Percentiles rank a stretch among this genome's conserved stretches.
Conservation (phyloP, 169 alveolate species). For the Cryptosporidium sp. region DNA sequence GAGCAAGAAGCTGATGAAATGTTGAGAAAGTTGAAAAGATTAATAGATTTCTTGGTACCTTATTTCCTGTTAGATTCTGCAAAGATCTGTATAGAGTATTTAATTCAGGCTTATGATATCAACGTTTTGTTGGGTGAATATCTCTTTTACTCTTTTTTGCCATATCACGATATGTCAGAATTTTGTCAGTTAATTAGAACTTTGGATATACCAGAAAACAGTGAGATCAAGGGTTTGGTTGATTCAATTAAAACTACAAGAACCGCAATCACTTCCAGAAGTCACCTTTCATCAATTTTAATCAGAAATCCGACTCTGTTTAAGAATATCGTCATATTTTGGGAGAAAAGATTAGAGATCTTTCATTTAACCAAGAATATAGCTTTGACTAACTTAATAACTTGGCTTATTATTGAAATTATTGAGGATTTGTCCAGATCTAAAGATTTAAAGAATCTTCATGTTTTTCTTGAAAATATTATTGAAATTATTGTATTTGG, state of each 20-base stretch:
- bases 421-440: conserved; percentile 41
- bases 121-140: conserved; percentile 61
- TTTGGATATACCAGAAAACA: conserved; percentile 38
- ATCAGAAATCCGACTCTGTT: conserved; percentile 27
- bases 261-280: conserved; percentile 33
- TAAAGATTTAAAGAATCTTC: conserved; percentile 16
- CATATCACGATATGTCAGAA: conserved; percentile 60
- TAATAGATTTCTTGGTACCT: conserved; percentile 54
- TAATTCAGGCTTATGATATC: conserved; percentile 64
- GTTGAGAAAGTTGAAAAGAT: background rate
- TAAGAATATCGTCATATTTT: conserved; percentile 22
- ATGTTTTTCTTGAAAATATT: conserved; percentile 16
- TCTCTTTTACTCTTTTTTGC: conserved; percentile 60
- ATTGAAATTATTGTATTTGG: conserved; percentile 43
- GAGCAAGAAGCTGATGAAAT: conserved; percentile 28
- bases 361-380: conserved; percentile 25
- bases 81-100: conserved; percentile 59
- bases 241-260: conserved; percentile 51
- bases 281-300: conserved; percentile 10
- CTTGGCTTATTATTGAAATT: conserved; percentile 63
- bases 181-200: conserved; percentile 22
- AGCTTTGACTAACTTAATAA: conserved; percentile 31
- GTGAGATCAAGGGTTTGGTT: conserved; percentile 33
- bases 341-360: conserved; percentile 11
- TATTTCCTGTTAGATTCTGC: conserved; percentile 26